Evolutionary conservation across 495 filamentous ascomycete species (phyloP).

Genomic region (Saxophila tyrrhenica): DNA sequence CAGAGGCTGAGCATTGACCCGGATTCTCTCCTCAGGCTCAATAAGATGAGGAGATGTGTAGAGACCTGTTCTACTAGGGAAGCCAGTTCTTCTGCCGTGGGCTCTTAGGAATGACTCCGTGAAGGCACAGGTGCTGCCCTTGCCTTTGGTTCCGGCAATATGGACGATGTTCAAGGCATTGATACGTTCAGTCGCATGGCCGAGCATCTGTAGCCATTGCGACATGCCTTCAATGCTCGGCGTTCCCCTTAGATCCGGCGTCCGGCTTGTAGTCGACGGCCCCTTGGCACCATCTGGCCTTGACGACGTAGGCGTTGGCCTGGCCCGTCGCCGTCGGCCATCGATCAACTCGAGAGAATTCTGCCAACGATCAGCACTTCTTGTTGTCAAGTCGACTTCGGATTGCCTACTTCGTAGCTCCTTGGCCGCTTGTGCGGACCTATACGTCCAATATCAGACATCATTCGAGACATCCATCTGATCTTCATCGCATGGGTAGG

Average conservation of each 20-base stretch:
- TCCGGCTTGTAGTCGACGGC: background rate
- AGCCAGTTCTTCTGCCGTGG: constrained; percentile 18
- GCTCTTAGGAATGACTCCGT: constrained; percentile 30
- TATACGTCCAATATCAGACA: too few species aligned
- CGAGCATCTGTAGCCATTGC: constrained; percentile 16
- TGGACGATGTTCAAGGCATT: constrained; percentile 34
- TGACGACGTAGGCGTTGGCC: background rate
- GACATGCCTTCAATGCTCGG: constrained; percentile 19
- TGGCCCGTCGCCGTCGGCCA: background rate
- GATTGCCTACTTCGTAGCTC: background rate
- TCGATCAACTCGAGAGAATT: constrained; percentile 1
- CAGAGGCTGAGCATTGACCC: constrained; percentile 20
- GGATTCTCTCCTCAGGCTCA: constrained; percentile 17
- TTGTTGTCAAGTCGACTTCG: background rate
- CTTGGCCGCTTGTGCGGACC: too few species aligned
- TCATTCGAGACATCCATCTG: too few species aligned
- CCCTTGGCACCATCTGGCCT: background rate
- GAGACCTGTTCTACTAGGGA: constrained; percentile 20
- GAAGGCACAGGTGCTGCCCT: constrained; percentile 42
- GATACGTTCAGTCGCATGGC: constrained; percentile 18
- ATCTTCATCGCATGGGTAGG: too few species aligned
- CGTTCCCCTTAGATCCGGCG: constrained; percentile 4
- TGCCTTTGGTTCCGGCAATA: constrained; percentile 42
- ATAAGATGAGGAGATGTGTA: constrained; percentile 25
- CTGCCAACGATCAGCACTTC: background rate